Percentiles rank a stretch among this genome's conserved stretches.
Evolutionary conservation across 768 basidiomycete genomes (phyloP).

Genomic region (Mycena indigotica): DNA sequence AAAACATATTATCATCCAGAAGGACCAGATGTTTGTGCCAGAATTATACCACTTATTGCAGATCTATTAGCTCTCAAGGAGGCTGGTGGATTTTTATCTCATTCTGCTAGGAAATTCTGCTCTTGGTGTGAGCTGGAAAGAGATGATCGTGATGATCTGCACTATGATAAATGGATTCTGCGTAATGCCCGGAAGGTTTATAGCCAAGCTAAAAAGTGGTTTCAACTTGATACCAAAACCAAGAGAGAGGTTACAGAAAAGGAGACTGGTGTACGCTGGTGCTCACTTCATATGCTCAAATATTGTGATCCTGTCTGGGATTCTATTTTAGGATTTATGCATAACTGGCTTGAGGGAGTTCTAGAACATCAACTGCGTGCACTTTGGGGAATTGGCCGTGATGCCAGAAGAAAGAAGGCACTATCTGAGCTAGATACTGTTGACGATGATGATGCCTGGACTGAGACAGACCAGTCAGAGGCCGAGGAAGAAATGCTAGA

Average conservation of each 20-base stretch:
- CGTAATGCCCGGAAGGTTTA: constrained; percentile 13
- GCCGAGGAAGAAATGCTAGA: background rate
- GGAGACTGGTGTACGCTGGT: constrained; percentile 22
- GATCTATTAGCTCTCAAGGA: constrained; percentile 22
- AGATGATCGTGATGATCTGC: constrained; percentile 12
- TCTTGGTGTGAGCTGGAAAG: constrained; percentile 18
- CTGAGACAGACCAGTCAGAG: background rate
- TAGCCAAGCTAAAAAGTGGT: constrained; percentile 18
- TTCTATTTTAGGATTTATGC: constrained; percentile 14
- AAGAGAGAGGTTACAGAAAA: constrained; percentile 1
- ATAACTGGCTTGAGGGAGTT: too few species aligned
- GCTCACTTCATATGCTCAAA: constrained; percentile 18
- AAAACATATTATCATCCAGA: constrained; percentile 19
- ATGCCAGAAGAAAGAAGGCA: background rate
- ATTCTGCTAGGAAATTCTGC: constrained; percentile 21
- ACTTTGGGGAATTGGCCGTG: constrained; percentile 19
- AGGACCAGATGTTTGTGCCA: constrained; percentile 15
- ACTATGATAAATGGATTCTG: constrained; percentile 17
- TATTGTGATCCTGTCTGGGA: constrained; percentile 24
- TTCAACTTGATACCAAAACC: constrained; percentile 10
- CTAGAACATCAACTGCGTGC: constrained; percentile 11
- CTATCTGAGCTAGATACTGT: constrained; percentile 1
- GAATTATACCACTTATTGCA: constrained; percentile 21
- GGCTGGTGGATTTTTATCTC: constrained; percentile 19
- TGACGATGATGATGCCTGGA: background rate